A percentile compares a stretch with the other conserved stretches of the same genome.
Evolutionary conservation across 2,329 filamentous ascomycete species (phyloP).

Genomic region (Diaporthe capsici): DNA sequence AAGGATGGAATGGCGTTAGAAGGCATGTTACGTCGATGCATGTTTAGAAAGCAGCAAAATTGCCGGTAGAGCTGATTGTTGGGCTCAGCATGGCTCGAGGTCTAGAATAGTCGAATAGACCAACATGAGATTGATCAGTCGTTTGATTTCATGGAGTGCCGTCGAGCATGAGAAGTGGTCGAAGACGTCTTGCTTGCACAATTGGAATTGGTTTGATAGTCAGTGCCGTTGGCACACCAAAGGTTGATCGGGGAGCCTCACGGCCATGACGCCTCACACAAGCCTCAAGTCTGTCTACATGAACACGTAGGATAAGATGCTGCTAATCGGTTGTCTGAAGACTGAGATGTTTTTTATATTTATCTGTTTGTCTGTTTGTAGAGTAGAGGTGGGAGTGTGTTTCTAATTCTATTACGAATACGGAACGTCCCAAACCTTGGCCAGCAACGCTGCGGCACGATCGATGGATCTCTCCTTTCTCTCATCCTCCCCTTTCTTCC

Average conservation of each 20-base stretch:
- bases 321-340: background rate
- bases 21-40: background rate
- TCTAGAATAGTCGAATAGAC: background rate
- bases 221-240: background rate
- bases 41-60: background rate
- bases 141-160: background rate
- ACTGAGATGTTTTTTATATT: conserved; percentile 5
- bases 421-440: conserved; percentile 40
- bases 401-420: conserved; percentile 40
- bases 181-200: background rate
- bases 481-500: background rate
- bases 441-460: conserved; percentile 35
- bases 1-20: background rate
- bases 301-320: background rate
- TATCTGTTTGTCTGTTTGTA: conserved; percentile 18
- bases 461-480: conserved; percentile 16
- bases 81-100: background rate
- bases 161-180: background rate
- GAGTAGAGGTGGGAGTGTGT: conserved; percentile 41
- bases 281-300: background rate
- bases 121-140: background rate
- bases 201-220: background rate
- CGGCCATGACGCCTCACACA: background rate
- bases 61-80: background rate
- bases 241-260: background rate